These are phyloP conservation scores for Candida lessepsii DNA, from an alignment of 805 yeast genomes.

Conservation along the genomic window DNA sequence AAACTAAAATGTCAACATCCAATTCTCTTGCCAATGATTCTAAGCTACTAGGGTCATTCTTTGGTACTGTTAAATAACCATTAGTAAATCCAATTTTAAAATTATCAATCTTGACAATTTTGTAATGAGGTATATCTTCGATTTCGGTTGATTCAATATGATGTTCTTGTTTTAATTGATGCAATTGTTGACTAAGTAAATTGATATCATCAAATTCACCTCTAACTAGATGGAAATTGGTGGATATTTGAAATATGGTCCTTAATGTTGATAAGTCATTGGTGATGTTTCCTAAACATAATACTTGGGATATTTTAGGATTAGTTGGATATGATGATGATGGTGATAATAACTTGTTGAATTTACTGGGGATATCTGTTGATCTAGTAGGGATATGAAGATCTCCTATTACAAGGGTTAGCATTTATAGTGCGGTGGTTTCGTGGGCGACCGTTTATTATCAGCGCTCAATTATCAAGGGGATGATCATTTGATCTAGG, in stretches of 20 bases:
- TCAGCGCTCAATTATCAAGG: too few relatives aligned
- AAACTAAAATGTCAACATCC: constrained; percentile 85
- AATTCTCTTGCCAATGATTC: constrained; percentile 81
- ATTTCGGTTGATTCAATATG: constrained; percentile 14
- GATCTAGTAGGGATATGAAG: constrained; percentile 87
- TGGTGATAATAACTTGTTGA: constrained; percentile 74
- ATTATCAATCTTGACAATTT: constrained; percentile 65
- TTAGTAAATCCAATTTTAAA: constrained; percentile 81
- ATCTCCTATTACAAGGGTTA: constrained; percentile 78
- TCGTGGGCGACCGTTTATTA: too few relatives aligned
- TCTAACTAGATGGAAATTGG: constrained; percentile 70
- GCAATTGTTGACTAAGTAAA: constrained; percentile 30
- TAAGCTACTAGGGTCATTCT: constrained; percentile 81
- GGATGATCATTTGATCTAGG: too few relatives aligned
- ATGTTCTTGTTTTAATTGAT: constrained; percentile 17
- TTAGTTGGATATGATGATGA: constrained; percentile 43
- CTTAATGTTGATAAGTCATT: constrained; percentile 61
- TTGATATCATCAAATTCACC: constrained; percentile 74
- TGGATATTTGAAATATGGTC: constrained; percentile 65
- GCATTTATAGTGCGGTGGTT: constrained; percentile 27
- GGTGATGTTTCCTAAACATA: constrained; percentile 82
- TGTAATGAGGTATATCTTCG: constrained; percentile 52
- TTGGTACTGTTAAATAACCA: constrained; percentile 82
- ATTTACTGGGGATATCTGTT: constrained; percentile 57
- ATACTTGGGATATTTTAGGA: constrained; percentile 76